These are phyloP conservation scores for Naganishia antarctica DNA, from an alignment of 768 basidiomycete genomes.

Conservation along the genomic window DNA sequence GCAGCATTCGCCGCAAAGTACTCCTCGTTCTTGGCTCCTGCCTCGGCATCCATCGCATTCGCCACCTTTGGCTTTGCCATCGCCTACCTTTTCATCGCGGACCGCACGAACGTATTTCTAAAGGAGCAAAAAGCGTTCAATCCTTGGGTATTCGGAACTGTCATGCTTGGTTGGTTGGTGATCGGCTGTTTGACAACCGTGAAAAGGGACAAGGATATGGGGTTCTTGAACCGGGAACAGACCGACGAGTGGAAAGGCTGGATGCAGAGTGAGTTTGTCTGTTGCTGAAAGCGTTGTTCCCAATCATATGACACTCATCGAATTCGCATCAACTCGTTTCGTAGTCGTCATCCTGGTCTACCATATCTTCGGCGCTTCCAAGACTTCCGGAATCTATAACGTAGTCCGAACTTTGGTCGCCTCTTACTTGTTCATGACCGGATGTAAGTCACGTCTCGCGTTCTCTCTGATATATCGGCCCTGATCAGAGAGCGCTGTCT, in stretches of 20 bases:
- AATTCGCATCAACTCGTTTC: neutral
- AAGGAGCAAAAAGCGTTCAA: constrained; percentile 85
- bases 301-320: constrained; percentile 20
- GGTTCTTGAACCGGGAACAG: constrained; percentile 84
- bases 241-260: constrained; percentile 98
- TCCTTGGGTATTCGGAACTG: constrained; percentile 59
- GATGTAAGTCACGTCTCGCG: constrained; percentile 59
- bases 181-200: constrained; percentile 64
- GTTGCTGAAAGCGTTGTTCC: no score
- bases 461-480: neutral
- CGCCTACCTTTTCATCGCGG: constrained; percentile 68
- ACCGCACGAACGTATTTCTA: constrained; percentile 78
- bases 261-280: constrained; percentile 74
- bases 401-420: constrained; percentile 82
- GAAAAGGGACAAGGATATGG: constrained; percentile 72
- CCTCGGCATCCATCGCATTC: constrained; percentile 51
- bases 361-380: constrained; percentile 84
- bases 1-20: constrained; percentile 21
- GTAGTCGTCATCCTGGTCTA: constrained; percentile 85
- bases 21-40: constrained; percentile 34
- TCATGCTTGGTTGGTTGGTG: constrained; percentile 57
- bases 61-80: constrained; percentile 64
- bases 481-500: no score
- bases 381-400: constrained; percentile 88
- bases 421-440: constrained; percentile 86